Percentiles rank a stretch among this genome's conserved stretches.
phyloP scores from a whole-genome alignment of 495 filamentous ascomycete species.

The Amniculicola lignicola region DNA sequence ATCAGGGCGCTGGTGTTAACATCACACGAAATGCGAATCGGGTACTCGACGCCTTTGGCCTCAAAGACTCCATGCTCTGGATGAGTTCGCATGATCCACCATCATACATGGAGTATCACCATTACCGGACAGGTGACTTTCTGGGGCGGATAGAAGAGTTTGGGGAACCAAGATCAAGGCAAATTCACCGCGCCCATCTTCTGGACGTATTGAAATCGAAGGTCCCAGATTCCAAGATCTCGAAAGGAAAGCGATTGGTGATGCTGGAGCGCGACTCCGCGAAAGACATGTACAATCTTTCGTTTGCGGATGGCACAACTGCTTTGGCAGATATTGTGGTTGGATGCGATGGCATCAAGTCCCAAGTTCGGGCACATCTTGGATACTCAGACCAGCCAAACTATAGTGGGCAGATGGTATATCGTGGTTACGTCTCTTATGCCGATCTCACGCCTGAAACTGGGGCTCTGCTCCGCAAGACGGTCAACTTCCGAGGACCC shows the following conservation, averaged over 20 bases:
- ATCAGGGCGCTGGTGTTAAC: conserved; percentile 15
- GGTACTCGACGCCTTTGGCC: conserved; percentile 11
- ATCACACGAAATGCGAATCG: conserved; percentile 19
- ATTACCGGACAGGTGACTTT: conserved; percentile 11
- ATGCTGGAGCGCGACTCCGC: neutral
- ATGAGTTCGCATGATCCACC: conserved; percentile 9
- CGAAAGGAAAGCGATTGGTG: conserved; percentile 3
- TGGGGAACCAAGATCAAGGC: conserved; percentile 4
- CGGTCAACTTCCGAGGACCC: conserved; percentile 15
- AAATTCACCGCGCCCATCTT: conserved; percentile 17
- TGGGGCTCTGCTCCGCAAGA: neutral
- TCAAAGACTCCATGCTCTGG: neutral
- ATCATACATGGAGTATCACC: conserved; percentile 16
- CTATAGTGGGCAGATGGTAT: conserved; percentile 19
- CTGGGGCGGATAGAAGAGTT: conserved; percentile 19
- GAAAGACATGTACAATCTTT: neutral
- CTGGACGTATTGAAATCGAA: conserved; percentile 5
- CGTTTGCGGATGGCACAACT: conserved; percentile 5
- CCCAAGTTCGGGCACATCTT: conserved; percentile 2
- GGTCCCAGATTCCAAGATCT: conserved; percentile 1
- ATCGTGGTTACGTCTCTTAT: conserved; percentile 17
- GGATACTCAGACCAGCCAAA: conserved; percentile 5
- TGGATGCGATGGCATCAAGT: conserved; percentile 18
- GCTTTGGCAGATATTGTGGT: conserved; percentile 9
- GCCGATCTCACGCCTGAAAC: conserved; percentile 8